A percentile compares a stretch with the other conserved stretches of the same genome.
Evolutionary conservation across 176 grass and related monocot genomes (phyloP).

Genomic region (Dendrocalamus sinicus): DNA sequence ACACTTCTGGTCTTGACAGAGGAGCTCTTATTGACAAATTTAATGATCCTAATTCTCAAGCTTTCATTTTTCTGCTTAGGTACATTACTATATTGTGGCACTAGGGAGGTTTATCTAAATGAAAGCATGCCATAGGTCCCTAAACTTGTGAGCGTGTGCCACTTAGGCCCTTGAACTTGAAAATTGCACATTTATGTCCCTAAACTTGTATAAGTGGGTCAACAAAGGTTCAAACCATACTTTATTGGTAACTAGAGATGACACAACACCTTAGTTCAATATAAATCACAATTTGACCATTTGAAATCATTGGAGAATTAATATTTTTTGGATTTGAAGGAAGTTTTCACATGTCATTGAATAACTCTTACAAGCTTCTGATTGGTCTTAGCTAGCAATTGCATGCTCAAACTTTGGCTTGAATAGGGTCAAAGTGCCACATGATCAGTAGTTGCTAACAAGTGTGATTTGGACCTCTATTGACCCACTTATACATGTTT

Average conservation of each 20-base stretch:
- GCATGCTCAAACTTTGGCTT: too few species aligned
- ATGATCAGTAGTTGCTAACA: too few species aligned
- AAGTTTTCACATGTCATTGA: too few species aligned
- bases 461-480: not conserved
- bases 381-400: too few species aligned
- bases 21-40: slow-evolving; percentile 95
- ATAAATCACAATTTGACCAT: too few species aligned
- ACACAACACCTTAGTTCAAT: too few species aligned
- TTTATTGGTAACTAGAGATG: too few species aligned
- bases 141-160: not conserved
- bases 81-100: slow-evolving; percentile 43
- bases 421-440: too few species aligned
- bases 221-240: not conserved
- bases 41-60: slow-evolving; percentile 76
- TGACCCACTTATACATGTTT: not conserved
- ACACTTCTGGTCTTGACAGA: slow-evolving; percentile 91
- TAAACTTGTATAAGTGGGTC: not conserved
- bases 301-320: too few species aligned
- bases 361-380: too few species aligned
- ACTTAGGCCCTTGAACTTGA: not conserved
- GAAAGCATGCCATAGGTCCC: not conserved
- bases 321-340: too few species aligned
- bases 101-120: slow-evolving; percentile 11
- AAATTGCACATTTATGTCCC: not conserved
- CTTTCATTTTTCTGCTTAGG: slow-evolving; percentile 98